Conservation (phyloP, 2,329 filamentous ascomycete species). For the Aspergillus caelatus region DNA sequence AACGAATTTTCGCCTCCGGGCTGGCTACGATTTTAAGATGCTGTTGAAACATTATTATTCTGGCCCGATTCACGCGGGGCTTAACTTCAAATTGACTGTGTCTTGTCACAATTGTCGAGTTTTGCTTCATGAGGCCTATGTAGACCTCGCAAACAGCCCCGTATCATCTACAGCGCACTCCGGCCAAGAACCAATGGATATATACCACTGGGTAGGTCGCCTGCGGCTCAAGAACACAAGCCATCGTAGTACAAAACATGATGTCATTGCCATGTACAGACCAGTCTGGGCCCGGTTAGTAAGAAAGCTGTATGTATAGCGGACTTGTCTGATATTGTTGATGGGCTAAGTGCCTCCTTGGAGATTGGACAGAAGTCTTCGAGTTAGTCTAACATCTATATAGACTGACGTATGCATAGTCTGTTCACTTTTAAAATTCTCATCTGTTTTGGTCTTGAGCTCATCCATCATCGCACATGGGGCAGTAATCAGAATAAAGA, state of each 20-base stretch:
- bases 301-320: background rate
- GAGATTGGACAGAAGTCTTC: background rate
- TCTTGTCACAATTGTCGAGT: background rate
- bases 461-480: constrained; percentile 23
- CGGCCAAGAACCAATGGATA: background rate
- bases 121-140: background rate
- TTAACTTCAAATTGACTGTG: background rate
- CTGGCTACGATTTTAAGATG: constrained; percentile 11
- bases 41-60: constrained; percentile 16
- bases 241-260: constrained; percentile 6
- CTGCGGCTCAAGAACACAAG: background rate
- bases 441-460: background rate
- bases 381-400: constrained; percentile 1
- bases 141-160: background rate
- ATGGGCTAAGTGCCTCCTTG: background rate
- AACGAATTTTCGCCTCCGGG: constrained; percentile 20
- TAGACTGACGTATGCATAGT: constrained; percentile 4
- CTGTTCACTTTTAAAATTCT: constrained; percentile 1
- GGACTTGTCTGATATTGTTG: background rate
- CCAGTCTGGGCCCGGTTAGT: background rate
- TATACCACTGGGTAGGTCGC: background rate
- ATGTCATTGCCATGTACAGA: constrained; percentile 10
- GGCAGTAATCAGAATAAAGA: constrained; percentile 2
- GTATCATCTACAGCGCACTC: background rate
- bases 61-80: background rate